A percentile compares a stretch with the other conserved stretches of the same genome.
Evolutionary conservation across 2,329 filamentous ascomycete species (phyloP).

Genomic region (Tricladium varicosporioides): DNA sequence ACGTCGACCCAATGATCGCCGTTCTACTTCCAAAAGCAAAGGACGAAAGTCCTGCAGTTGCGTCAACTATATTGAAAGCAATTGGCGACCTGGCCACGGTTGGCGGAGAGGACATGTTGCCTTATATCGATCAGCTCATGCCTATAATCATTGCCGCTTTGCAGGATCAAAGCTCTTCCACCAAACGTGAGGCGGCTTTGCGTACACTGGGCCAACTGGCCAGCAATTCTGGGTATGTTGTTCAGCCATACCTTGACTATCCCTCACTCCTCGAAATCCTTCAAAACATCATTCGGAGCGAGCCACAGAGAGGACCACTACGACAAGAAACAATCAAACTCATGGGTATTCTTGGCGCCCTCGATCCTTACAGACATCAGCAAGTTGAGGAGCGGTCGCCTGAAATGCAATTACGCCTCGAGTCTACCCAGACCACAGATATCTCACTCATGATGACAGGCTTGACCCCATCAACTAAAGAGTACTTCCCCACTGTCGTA

Average conservation of each 20-base stretch:
- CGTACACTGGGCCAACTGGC: constrained; percentile 89
- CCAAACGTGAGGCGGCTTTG: constrained; percentile 87
- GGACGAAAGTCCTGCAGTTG: constrained; percentile 82
- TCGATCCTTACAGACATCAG: constrained; percentile 96
- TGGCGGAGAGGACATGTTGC: constrained; percentile 88
- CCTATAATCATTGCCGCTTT: constrained; percentile 90
- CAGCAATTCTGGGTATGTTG: constrained; percentile 96
- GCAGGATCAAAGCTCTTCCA: constrained; percentile 87
- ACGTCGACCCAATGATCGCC: constrained; percentile 93
- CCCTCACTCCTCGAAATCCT: constrained; percentile 89
- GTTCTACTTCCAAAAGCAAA: constrained; percentile 91
- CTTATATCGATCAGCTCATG: constrained; percentile 91
- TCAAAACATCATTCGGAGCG: constrained; percentile 90
- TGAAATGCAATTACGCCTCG: constrained; percentile 68
- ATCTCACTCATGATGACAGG: constrained; percentile 98
- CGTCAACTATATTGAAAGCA: constrained; percentile 90
- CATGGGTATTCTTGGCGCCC: constrained; percentile 89
- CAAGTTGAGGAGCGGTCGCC: constrained; percentile 88
- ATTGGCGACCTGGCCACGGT: constrained; percentile 93
- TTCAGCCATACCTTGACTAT: constrained; percentile 92
- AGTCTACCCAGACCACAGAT: constrained; percentile 73
- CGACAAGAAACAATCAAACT: constrained; percentile 94
- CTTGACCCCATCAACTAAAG: constrained; percentile 91
- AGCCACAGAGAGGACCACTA: constrained; percentile 77
- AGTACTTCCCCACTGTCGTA: constrained; percentile 97